phyloP scores from a whole-genome alignment of 192 early-diverging fungal genomes.

The Gorgonomyces haynaldii region DNA sequence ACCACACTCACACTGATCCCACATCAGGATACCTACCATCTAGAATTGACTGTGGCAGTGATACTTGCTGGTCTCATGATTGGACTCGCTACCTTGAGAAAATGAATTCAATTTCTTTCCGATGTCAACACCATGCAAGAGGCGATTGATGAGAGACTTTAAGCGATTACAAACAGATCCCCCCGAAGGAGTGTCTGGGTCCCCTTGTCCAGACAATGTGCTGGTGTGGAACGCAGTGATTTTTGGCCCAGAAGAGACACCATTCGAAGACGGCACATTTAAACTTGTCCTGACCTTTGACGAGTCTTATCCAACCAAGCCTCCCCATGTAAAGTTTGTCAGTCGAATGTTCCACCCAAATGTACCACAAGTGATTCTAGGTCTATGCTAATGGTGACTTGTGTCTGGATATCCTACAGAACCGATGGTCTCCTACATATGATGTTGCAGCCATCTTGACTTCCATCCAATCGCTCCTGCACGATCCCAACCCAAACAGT shows the following conservation, averaged over 20 bases:
- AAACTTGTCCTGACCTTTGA: constrained; percentile 90
- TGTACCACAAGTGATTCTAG: constrained; percentile 20
- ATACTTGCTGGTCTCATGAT: too few species aligned
- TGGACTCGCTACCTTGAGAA: too few species aligned
- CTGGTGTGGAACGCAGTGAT: constrained; percentile 99
- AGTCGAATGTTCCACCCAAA: constrained; percentile 98
- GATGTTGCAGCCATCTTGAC: constrained; percentile 90
- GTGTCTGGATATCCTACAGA: constrained; percentile 96
- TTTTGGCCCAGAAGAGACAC: constrained; percentile 84
- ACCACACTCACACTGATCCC: too few species aligned
- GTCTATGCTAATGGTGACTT: constrained; percentile 78
- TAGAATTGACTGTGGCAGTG: too few species aligned
- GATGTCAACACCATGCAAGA: constrained; percentile 89
- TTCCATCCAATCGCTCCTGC: constrained; percentile 86
- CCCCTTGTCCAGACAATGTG: constrained; percentile 93
- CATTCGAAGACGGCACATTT: constrained; percentile 95
- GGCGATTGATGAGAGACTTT: constrained; percentile 96
- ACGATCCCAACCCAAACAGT: constrained; percentile 94
- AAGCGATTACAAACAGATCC: constrained; percentile 91
- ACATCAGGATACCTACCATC: too few species aligned
- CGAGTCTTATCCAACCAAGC: constrained; percentile 96
- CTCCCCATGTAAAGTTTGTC: constrained; percentile 88
- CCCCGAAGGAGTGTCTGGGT: constrained; percentile 74
- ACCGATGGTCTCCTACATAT: constrained; percentile 95
- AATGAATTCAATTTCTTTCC: too few species aligned